Evolutionary conservation across 495 filamentous ascomycete species (phyloP), one percentile per base, ranked within the genome.

Genomic region (Achaetomiella virescens): DNA sequence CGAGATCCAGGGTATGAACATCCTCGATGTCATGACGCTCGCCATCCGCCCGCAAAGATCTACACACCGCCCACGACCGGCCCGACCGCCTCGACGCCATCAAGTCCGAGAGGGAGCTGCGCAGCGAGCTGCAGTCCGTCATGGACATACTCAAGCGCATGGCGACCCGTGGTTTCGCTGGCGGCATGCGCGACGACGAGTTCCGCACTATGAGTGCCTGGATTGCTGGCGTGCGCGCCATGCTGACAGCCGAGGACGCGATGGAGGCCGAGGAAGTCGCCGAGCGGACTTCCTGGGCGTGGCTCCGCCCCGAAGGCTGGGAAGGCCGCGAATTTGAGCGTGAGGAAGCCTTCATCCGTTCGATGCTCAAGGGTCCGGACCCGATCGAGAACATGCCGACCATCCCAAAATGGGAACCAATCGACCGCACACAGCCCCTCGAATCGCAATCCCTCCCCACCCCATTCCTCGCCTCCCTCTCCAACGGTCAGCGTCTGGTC

Each of bases 141-240:
- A 82, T 97, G 57, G 93, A 97, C 56, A 84, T 93, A 3, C 75
- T 98, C 29, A 96, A 95, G 66, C 81, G 85, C 41, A 91, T 95
- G 85, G 91, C 91, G 5, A 82, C 84, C 22, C 83, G 93, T 21
- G 89, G 87, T 63, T 98, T 98, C 68, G 78, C 82, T n/a, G 83
- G 85, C 45, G 93, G 93, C 17, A 81, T 96, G 61, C 83, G 81
- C 18, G 76, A 75, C 22, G 83, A 88, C 31, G 93, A 98, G 66
- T 75, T 83, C 48, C 76, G 78, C 27, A 81, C 79, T 2, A 89
- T 97, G 67, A 70, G 79, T 36, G 70, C 67, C 3, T 98, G 93
- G 93, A 86, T 95, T 52, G 69, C 75, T 25, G 78, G 82, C 33
- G 85, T 97, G 42, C 85, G 85, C 48, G 76, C 74, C 58, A 85